Percentiles rank a stretch among this genome's conserved stretches.
Evolutionary conservation across 73 alveolate species (phyloP).

Genomic region (Stentor coeruleus): DNA sequence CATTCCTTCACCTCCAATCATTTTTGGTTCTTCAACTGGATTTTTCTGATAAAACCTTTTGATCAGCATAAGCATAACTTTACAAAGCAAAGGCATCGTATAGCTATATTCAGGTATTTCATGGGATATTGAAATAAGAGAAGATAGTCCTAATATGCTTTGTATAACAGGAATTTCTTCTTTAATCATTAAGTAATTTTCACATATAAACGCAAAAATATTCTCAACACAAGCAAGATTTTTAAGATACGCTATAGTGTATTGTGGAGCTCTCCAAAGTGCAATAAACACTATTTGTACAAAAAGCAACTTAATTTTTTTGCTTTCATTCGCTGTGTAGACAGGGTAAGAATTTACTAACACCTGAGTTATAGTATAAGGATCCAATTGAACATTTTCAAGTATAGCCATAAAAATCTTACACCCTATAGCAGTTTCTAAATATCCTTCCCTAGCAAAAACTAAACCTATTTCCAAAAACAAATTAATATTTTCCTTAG

Average conservation of each 20-base stretch:
- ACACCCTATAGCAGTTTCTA: neutral
- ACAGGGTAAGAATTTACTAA: neutral
- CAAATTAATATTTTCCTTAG: neutral
- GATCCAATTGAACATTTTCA: neutral
- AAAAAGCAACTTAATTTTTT: too few species aligned
- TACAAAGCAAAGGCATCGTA: too few species aligned
- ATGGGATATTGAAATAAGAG: too few species aligned
- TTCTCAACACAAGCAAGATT: neutral
- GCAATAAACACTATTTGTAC: neutral
- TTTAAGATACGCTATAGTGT: neutral
- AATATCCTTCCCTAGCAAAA: neutral
- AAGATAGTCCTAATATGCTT: neutral
- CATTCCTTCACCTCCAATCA: too few species aligned
- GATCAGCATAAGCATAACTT: too few species aligned
- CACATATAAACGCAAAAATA: neutral
- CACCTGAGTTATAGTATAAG: neutral
- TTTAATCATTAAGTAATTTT: neutral
- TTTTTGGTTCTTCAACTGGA: too few species aligned
- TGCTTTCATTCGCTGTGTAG: neutral
- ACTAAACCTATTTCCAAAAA: neutral
- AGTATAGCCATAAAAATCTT: constrained; percentile 9
- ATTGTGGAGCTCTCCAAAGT: neutral
- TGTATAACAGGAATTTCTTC: neutral
- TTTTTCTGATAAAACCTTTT: too few species aligned
- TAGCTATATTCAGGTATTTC: too few species aligned